Evolutionary conservation across 441 rosid genomes (phyloP).

Genomic region (Omphalea diandra): DNA sequence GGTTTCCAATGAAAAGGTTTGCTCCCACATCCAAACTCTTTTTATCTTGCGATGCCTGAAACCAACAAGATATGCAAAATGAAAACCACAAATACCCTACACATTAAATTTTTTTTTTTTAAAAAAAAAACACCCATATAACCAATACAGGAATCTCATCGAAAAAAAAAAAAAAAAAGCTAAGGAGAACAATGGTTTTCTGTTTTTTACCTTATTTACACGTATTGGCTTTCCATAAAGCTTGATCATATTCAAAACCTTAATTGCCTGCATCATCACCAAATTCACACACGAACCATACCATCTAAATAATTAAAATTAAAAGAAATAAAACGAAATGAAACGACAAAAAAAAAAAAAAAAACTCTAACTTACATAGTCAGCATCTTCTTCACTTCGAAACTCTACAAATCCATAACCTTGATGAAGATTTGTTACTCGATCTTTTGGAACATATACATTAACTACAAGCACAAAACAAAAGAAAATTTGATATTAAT

Average conservation of each 20-base stretch:
- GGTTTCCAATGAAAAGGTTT: slow-evolving; percentile 91
- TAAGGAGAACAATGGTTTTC: background rate
- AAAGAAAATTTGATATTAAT: background rate
- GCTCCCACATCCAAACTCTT: slow-evolving; percentile 98
- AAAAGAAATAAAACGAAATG: background rate
- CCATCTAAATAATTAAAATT: background rate
- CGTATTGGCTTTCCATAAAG: slow-evolving; percentile 93
- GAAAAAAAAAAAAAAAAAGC: background rate
- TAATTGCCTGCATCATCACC: slow-evolving; percentile 61
- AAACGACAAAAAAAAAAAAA: background rate
- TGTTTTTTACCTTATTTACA: slow-evolving; percentile 73
- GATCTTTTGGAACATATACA: slow-evolving; percentile 91
- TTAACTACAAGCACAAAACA: slow-evolving; percentile 48
- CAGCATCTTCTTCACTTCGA: slow-evolving; percentile 95
- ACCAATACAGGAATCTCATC: background rate
- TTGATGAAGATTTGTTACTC: slow-evolving; percentile 94
- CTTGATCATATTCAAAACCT: slow-evolving; percentile 96
- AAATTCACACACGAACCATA: background rate
- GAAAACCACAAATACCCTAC: slow-evolving; percentile 19
- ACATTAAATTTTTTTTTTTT: too few species aligned
- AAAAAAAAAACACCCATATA: background rate
- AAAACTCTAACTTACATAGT: slow-evolving; percentile 53
- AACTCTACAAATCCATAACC: slow-evolving; percentile 90
- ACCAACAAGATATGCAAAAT: slow-evolving; percentile 17
- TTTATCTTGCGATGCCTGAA: slow-evolving; percentile 95